phyloP scores from a whole-genome alignment of 345 rosid genomes.

The Sonneratia caseolaris region DNA sequence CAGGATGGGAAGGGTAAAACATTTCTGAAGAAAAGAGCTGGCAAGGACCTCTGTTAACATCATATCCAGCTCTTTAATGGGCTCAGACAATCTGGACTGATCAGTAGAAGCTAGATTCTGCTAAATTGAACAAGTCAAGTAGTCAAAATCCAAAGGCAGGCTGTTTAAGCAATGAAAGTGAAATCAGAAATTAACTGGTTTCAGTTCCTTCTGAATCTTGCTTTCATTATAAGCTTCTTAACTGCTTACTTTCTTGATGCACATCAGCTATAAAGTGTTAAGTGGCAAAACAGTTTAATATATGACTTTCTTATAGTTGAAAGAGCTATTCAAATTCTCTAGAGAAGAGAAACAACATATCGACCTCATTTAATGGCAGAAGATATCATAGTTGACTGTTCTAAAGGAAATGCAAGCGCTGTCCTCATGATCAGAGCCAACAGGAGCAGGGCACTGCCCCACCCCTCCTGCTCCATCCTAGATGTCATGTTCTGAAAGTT shows the following conservation, averaged over 20 bases:
- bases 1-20: background rate
- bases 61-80: constrained; percentile 78
- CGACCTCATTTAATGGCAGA: background rate
- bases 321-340: background rate
- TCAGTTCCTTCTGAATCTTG: background rate
- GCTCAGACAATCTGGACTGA: constrained; percentile 66
- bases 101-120: constrained; percentile 80
- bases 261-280: background rate
- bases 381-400: background rate
- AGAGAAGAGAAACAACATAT: background rate
- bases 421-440: too few species aligned
- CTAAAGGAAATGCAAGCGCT: background rate
- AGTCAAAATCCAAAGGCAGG: background rate
- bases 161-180: background rate
- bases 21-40: constrained; percentile 10
- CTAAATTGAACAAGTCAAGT: background rate
- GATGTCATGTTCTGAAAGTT: background rate
- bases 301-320: background rate
- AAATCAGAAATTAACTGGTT: background rate
- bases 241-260: background rate
- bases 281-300: background rate
- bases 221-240: background rate
- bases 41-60: constrained; percentile 64
- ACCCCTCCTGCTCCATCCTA: background rate
- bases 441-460: too few species aligned